Base-by-base conservation (phyloP, 1,284 basidiomycete species). In the Ceratobasidium sp. region DNA sequence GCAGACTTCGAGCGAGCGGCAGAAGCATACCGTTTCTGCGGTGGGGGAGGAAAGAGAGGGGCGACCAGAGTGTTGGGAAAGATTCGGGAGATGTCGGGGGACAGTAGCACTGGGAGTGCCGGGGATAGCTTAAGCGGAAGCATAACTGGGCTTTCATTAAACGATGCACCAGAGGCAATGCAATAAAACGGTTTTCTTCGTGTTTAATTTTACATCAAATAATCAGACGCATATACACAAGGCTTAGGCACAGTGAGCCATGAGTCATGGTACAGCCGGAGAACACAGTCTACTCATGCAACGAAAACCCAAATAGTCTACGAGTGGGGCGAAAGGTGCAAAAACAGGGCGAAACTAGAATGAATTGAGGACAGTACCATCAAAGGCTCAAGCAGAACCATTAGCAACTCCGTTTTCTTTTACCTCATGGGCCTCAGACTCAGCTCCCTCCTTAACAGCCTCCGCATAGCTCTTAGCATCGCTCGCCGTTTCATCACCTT, bases 21-120 rank as follows among this genome's bases (percentile, higher is more conserved):
- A 26, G 39, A 15, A 10, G n/a, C 54, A 10, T 73, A 60, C 56
- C 68, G 68, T 11, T 37, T 53, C 1, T 73, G 68, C 26, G 68
- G 68, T 0, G 68, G 68, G 8, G 68, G 68, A 20, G 68, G 68
- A 20, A 42, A 51, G 23, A 42, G 68, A 33, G 68, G 68, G 3
- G 68, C 42, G 13, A 73, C 68, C 56, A 60, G 68, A 42, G 68
- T 73, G 26, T 28, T 73, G n/a, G 68, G 68, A 26, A 73, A 51
- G 31, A 73, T 73, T 61, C 68, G 68, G 56, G 68, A 73, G 3
- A 73, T 73, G 39, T 73, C 68, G 28, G 68, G 68, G 11, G 68
- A 73, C 20, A 56, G 68, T 37, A 61, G 68, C 26, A 26, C 37
- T 3, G 37, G 67, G 20, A 69, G 51, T 31, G 37, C 26, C n/a